Conservation (phyloP, 108 stramenopile species). For the Cyclostephanos tholiformis region DNA sequence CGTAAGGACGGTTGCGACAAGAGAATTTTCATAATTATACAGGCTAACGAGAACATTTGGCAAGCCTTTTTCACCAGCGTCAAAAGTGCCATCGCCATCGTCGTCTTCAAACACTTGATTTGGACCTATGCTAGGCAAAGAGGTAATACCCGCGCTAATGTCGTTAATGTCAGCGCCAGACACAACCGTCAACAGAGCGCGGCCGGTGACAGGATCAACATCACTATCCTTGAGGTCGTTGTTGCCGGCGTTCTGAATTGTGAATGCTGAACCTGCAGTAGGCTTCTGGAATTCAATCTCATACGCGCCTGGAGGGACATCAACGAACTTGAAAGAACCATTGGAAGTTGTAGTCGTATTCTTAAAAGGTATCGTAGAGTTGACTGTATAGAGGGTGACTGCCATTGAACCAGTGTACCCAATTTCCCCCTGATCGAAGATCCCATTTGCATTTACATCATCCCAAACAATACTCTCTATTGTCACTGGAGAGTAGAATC, state of each 20-base stretch:
- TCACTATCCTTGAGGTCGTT: constrained; percentile 23
- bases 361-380: neutral
- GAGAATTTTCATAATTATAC: neutral
- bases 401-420: constrained; percentile 20
- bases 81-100: constrained; percentile 22
- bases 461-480: constrained; percentile 33
- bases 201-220: constrained; percentile 31
- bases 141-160: constrained; percentile 31
- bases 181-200: constrained; percentile 29
- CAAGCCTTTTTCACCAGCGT: constrained; percentile 16
- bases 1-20: constrained; percentile 8
- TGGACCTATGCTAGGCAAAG: constrained; percentile 17
- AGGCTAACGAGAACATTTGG: constrained; percentile 15
- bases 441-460: constrained; percentile 28
- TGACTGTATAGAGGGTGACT: constrained; percentile 30
- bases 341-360: neutral
- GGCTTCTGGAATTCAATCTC: constrained; percentile 33
- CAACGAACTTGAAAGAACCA: constrained; percentile 30
- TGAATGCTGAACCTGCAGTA: constrained; percentile 1
- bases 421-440: constrained; percentile 30
- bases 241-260: constrained; percentile 6
- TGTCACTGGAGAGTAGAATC: constrained; percentile 26
- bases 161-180: constrained; percentile 31
- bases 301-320: constrained; percentile 32
- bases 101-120: constrained; percentile 17